phyloP scores from a whole-genome alignment of 371 early-diverging fungal species.

The Capniomyces stellatus region DNA sequence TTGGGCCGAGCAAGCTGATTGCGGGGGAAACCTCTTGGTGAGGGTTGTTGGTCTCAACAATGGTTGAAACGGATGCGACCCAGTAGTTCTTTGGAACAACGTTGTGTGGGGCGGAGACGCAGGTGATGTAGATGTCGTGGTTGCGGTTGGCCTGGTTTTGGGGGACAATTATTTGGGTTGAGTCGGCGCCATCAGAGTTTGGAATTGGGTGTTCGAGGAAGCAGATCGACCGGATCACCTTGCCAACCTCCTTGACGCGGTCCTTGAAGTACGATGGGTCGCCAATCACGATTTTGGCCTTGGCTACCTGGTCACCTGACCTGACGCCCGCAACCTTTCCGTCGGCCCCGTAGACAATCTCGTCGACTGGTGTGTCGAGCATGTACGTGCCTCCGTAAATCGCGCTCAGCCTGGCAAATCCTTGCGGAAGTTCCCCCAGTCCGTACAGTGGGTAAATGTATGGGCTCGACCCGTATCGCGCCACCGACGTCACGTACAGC shows the following conservation, averaged over 20 bases:
- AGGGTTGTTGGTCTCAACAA: constrained; percentile 77
- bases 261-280: constrained; percentile 86
- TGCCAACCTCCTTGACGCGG: constrained; percentile 53
- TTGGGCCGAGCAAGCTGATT: constrained; percentile 72
- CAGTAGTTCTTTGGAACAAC: constrained; percentile 71
- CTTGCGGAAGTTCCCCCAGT: constrained; percentile 98
- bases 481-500: constrained; percentile 86
- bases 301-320: constrained; percentile 67
- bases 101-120: constrained; percentile 72
- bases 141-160: constrained; percentile 85
- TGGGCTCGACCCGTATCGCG: constrained; percentile 95
- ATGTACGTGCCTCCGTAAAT: constrained; percentile 97
- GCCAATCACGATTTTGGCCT: constrained; percentile 74
- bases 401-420: constrained; percentile 93
- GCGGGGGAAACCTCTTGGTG: constrained; percentile 79
- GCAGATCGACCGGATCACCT: constrained; percentile 92
- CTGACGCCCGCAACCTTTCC: constrained; percentile 80
- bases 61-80: constrained; percentile 88
- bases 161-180: constrained; percentile 88
- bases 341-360: constrained; percentile 56
- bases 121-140: constrained; percentile 89
- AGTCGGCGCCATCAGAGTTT: constrained; percentile 69
- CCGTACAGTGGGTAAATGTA: constrained; percentile 99
- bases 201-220: constrained; percentile 84
- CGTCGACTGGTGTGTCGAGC: constrained; percentile 83